phyloP scores from a whole-genome alignment of 495 filamentous ascomycete genomes.

The Penicillium cosmopolitanum region DNA sequence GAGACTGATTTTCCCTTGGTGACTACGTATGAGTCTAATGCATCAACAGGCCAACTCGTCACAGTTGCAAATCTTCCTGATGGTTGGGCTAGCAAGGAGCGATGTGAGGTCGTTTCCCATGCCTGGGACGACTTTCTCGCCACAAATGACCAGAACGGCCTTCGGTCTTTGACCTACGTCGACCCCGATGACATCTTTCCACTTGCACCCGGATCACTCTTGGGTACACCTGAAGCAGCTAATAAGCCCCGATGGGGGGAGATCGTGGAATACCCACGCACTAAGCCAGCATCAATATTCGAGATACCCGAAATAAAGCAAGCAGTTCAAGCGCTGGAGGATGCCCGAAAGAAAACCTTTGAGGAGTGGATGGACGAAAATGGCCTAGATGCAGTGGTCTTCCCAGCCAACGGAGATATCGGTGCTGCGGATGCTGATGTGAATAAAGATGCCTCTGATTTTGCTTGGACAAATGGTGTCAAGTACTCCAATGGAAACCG shows the following conservation, averaged over 20 bases:
- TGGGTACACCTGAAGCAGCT: constrained; percentile 33
- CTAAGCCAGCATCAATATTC: constrained; percentile 29
- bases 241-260: constrained; percentile 38
- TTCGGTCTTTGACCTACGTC: constrained; percentile 30
- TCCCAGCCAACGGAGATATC: constrained; percentile 39
- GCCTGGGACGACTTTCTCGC: constrained; percentile 41
- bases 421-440: constrained; percentile 35
- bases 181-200: constrained; percentile 39
- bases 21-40: constrained; percentile 35
- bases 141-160: constrained; percentile 30
- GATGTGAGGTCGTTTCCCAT: constrained; percentile 38
- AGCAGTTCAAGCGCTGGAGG: constrained; percentile 33
- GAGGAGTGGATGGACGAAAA: constrained; percentile 40
- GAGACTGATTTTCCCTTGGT: constrained; percentile 41
- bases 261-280: constrained; percentile 37
- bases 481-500: constrained; percentile 43
- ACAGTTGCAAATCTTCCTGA: constrained; percentile 38
- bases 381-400: constrained; percentile 39
- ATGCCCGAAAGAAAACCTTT: constrained; percentile 34
- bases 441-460: constrained; percentile 27
- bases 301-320: constrained; percentile 32
- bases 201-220: constrained; percentile 34
- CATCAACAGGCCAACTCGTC: constrained; percentile 32
- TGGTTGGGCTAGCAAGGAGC: constrained; percentile 36
- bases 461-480: constrained; percentile 41